Base-by-base conservation (phyloP, 148 eudicot genomes). In the Fagopyrum esculentum region DNA sequence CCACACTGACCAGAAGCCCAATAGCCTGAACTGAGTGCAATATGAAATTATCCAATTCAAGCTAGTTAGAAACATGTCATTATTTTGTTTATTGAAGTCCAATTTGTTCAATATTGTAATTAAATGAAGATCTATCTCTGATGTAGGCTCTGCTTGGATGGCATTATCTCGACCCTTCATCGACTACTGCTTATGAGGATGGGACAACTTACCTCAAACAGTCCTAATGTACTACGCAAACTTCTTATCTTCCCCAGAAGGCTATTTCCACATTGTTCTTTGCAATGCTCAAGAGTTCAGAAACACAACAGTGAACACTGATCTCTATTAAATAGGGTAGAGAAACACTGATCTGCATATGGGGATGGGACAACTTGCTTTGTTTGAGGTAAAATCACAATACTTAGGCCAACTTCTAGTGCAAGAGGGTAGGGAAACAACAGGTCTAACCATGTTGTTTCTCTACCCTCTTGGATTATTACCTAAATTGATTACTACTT, bases 121-220 rank as follows among this genome's bases (percentile, higher is more conserved):
- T 66, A 66, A 66, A 6, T 43, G 6, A 66, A 13, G 9, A 66
- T 66, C 9, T 66, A 17, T 66, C 43, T 59, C 7, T 61, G 45
- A 57, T 54, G 74, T 75, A 81, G 83, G 83, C 22, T 78, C 84
- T 22, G 84, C 84, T 9, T 82, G 84, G 84, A 71, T 79, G 79
- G 77, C 47, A 26, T 73, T 82, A 8, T 75, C 84, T 56, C 77
- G 84, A 2, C 74, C 84, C 3, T 82, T 82, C 48, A 69, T 82
- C 6, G 84, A 82, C 74, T 82, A 78, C 72, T 78, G 81, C 76
- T 78, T 82, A 72, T 76, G 81, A 82, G 84, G 84, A 59, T 81
- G 81, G 81, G 84, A 81, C 74, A 81, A 81, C 78, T 73, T 81
- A 29, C 84, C 84, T 5, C 77, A 81, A 76, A 79, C 81, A 1